phyloP scores from a whole-genome alignment of 2,329 filamentous ascomycete species.

The Nectriaceae sp. region DNA sequence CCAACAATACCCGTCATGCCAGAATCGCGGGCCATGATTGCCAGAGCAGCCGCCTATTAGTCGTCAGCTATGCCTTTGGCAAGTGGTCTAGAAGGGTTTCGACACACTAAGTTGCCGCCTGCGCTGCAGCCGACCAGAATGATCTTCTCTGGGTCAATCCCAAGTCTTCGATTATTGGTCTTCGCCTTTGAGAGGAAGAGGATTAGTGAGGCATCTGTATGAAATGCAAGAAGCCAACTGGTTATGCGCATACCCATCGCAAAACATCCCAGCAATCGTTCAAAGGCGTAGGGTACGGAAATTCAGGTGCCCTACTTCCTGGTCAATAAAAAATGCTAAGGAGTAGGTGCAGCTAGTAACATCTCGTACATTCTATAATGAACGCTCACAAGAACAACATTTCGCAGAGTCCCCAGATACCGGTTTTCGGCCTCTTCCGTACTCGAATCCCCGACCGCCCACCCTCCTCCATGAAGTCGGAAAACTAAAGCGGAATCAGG shows the following conservation, averaged over 20 bases:
- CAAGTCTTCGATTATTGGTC: too few species aligned
- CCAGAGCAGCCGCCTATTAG: constrained; percentile 19
- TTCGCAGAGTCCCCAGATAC: constrained; percentile 13
- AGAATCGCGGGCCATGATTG: constrained; percentile 7
- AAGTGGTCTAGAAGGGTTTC: rapidly evolving
- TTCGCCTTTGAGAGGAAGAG: constrained; percentile 20
- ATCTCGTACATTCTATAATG: constrained; percentile 21
- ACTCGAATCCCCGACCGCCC: constrained; percentile 25
- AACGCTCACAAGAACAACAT: constrained; percentile 25
- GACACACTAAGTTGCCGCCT: constrained; percentile 19
- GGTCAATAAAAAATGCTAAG: background rate
- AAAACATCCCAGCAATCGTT: constrained; percentile 25
- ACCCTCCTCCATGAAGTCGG: constrained; percentile 29
- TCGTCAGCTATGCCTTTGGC: too few species aligned
- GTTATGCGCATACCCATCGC: constrained; percentile 23
- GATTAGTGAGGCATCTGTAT: too few species aligned
- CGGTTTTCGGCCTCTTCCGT: constrained; percentile 25
- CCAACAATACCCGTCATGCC: constrained; percentile 21
- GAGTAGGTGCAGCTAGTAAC: background rate
- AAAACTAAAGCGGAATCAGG: constrained; percentile 21
- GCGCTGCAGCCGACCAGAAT: constrained; percentile 24
- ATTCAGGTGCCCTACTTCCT: constrained; percentile 18
- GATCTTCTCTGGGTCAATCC: constrained; percentile 19
- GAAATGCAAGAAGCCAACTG: too few species aligned
- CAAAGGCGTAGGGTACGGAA: constrained; percentile 21